These are phyloP conservation scores for Candida succiphila DNA, from an alignment of 805 yeast species.

Conservation along the genomic window DNA sequence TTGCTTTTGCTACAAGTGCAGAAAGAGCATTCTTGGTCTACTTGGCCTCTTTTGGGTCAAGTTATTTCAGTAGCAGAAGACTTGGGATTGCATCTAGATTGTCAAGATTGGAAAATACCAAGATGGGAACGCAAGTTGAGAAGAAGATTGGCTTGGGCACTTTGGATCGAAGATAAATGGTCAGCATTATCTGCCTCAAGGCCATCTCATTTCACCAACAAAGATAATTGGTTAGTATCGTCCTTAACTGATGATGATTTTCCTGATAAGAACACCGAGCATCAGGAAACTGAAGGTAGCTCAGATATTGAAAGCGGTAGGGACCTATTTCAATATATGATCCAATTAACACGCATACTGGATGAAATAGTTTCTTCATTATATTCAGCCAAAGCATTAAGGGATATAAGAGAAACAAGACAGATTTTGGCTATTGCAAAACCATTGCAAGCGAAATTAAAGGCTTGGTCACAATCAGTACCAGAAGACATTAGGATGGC, in stretches of 20 bases:
- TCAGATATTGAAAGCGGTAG: slow-evolving; percentile 51
- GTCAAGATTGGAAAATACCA: slow-evolving; percentile 22
- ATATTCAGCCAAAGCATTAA: slow-evolving; percentile 32
- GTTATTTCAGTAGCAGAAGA: slow-evolving; percentile 79
- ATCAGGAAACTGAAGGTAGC: slow-evolving; percentile 29
- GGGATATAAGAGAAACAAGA: slow-evolving; percentile 22
- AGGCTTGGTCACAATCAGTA: slow-evolving; percentile 32
- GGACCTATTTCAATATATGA: slow-evolving; percentile 23
- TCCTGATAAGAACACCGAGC: slow-evolving; percentile 24
- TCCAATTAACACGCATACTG: slow-evolving; percentile 26
- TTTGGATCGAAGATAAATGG: slow-evolving; percentile 26
- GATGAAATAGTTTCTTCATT: slow-evolving; percentile 27
- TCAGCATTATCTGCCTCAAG: slow-evolving; percentile 20
- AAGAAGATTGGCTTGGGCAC: slow-evolving; percentile 21
- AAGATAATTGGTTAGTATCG: slow-evolving; percentile 49
- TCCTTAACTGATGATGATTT: slow-evolving; percentile 58
- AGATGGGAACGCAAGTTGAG: slow-evolving; percentile 19
- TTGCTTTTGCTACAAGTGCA: slow-evolving; percentile 4
- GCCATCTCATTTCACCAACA: slow-evolving; percentile 15
- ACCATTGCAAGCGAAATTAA: slow-evolving; percentile 23
- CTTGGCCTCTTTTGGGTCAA: not conserved
- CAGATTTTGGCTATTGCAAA: slow-evolving; percentile 31
- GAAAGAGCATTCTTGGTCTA: slow-evolving; percentile 3
- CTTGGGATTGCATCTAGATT: slow-evolving; percentile 55
- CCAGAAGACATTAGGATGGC: slow-evolving; percentile 33